Conservation (phyloP, 352 stramenopile genomes). For the Globisporangium spiculum region DNA sequence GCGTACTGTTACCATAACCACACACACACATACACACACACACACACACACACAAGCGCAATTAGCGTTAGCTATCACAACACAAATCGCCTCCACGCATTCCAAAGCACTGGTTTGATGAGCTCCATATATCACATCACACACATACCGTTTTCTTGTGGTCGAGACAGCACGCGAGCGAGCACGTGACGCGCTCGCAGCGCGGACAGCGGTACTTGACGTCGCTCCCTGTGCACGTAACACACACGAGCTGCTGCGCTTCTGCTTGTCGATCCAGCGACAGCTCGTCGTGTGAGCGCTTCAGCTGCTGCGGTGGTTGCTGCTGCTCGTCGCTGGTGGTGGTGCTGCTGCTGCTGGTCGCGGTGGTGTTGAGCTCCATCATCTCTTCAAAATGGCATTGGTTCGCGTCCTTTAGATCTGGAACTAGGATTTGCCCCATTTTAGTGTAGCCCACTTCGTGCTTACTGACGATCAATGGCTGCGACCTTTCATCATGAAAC, state of each 20-base stretch:
- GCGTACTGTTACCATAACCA: constrained; percentile 39
- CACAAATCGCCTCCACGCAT: neutral
- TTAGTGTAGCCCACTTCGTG: neutral
- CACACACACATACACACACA: constrained; percentile 8
- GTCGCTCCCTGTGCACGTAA: constrained; percentile 36
- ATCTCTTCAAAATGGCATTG: constrained; percentile 14
- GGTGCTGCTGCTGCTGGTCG: neutral
- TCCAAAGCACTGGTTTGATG: neutral
- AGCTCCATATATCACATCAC: neutral
- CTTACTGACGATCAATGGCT: neutral
- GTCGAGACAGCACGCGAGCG: constrained; percentile 65
- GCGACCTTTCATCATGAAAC: neutral
- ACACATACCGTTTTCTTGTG: constrained; percentile 75
- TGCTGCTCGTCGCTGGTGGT: neutral
- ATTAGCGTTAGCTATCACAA: neutral
- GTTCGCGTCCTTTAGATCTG: constrained; percentile 15
- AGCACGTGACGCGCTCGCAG: constrained; percentile 84
- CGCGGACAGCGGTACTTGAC: constrained; percentile 87
- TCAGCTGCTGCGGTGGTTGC: constrained; percentile 13
- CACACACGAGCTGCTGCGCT: constrained; percentile 29
- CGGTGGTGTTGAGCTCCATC: constrained; percentile 4
- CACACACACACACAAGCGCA: constrained; percentile 7
- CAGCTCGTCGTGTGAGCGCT: constrained; percentile 26
- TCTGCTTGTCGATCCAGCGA: constrained; percentile 17
- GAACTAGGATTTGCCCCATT: neutral